These are phyloP conservation scores for Castanopsis chinensis DNA, from an alignment of 306 rosid species.

Conservation along the genomic window DNA sequence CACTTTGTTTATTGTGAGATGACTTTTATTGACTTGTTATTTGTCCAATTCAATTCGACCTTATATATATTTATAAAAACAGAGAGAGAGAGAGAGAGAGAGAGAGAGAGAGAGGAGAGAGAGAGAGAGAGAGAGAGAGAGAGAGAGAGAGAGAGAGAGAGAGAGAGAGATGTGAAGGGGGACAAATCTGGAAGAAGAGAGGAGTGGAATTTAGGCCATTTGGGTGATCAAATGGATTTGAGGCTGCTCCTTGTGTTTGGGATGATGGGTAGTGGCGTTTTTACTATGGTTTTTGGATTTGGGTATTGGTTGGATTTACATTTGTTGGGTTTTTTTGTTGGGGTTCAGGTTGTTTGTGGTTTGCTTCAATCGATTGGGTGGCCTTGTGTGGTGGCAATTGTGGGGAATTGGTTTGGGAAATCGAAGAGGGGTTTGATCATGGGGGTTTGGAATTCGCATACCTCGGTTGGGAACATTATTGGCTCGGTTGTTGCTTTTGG, in stretches of 20 bases:
- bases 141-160: too few relatives aligned
- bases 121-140: too few relatives aligned
- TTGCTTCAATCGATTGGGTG: slow-evolving; percentile 94
- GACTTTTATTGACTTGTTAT: too few relatives aligned
- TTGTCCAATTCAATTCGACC: too few relatives aligned
- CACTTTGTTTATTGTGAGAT: too few relatives aligned
- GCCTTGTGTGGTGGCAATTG: slow-evolving; percentile 94
- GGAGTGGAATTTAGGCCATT: too few relatives aligned
- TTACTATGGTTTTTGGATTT: slow-evolving; percentile 66
- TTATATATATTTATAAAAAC: too few relatives aligned
- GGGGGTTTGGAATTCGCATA: slow-evolving; percentile 93
- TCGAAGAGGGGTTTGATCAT: slow-evolving; percentile 84
- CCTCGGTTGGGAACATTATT: slow-evolving; percentile 84
- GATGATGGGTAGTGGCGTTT: slow-evolving; percentile 85
- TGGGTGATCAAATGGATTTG: slow-evolving; percentile 81
- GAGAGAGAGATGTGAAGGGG: too few relatives aligned
- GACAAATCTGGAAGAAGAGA: too few relatives aligned
- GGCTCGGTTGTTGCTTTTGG: slow-evolving; percentile 78
- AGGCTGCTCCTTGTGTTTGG: slow-evolving; percentile 81
- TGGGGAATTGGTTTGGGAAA: slow-evolving; percentile 85
- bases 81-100: too few relatives aligned
- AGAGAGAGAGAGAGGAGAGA: too few relatives aligned
- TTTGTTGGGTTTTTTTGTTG: slow-evolving; percentile 59
- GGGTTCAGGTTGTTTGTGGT: slow-evolving; percentile 79
- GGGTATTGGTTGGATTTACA: slow-evolving; percentile 88